A percentile compares a stretch with the other conserved stretches of the same genome.
These are phyloP conservation scores for Francoa sonchifolia DNA, from an alignment of 441 rosid species.

Conservation along the genomic window DNA sequence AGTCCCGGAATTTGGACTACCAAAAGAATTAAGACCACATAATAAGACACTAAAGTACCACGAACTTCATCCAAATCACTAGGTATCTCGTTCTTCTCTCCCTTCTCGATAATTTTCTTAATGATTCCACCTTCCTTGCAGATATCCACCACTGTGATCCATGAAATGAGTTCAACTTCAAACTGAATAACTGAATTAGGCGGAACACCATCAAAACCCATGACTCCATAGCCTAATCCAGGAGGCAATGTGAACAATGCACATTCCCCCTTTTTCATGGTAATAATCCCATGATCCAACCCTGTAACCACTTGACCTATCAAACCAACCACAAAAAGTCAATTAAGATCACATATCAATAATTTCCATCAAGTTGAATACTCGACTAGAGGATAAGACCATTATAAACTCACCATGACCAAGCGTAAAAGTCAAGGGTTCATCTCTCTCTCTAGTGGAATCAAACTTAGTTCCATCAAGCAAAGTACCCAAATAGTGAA, in stretches of 20 bases:
- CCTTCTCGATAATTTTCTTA: slow-evolving; percentile 41
- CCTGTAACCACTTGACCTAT: slow-evolving; percentile 37
- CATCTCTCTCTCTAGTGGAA: slow-evolving; percentile 32
- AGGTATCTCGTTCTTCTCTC: slow-evolving; percentile 27
- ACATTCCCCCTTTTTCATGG: slow-evolving; percentile 45
- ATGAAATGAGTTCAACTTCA: slow-evolving; percentile 42
- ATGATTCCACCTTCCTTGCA: slow-evolving; percentile 44
- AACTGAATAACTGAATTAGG: slow-evolving; percentile 30
- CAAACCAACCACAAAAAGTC: slow-evolving; percentile 6
- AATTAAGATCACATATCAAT: slow-evolving; percentile 1
- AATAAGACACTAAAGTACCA: slow-evolving; percentile 22
- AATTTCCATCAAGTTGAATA: too few species aligned
- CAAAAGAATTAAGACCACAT: slow-evolving; percentile 5
- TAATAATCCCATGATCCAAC: slow-evolving; percentile 36
- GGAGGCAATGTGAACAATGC: slow-evolving; percentile 45
- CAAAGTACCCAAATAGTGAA: slow-evolving; percentile 36
- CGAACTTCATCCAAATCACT: slow-evolving; percentile 55
- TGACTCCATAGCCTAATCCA: slow-evolving; percentile 31
- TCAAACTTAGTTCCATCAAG: slow-evolving; percentile 33
- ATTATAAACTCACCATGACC: slow-evolving; percentile 30
- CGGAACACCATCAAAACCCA: slow-evolving; percentile 28
- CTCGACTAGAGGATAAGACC: not conserved
- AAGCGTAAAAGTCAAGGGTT: slow-evolving; percentile 31
- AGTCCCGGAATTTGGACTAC: too few species aligned
- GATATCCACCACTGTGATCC: slow-evolving; percentile 44